Evolutionary conservation across 139 green algal genomes (phyloP), one percentile per base, ranked within the genome.

Genomic region (Astrephomene gubernaculifera): DNA sequence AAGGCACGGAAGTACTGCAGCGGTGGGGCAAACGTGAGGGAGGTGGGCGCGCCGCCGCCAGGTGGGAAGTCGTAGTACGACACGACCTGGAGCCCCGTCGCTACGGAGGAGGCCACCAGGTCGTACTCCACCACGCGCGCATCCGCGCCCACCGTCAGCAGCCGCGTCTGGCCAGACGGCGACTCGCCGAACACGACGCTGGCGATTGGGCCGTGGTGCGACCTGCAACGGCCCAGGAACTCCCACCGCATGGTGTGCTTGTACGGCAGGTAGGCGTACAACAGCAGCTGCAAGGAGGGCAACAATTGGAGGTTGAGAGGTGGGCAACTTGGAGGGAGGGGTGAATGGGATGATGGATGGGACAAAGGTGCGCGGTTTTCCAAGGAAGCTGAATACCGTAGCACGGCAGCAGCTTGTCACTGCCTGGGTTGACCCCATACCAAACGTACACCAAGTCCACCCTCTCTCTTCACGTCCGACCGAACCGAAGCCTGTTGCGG

Each of bases 81-180:
- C 25, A 21, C 89, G 27, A 70, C 36, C 71, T 81, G 83, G 53
- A 95, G 41, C 9, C 92, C 94, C 6, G 57, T 45, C 52, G 82
- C 81, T 9, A 90, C 72, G 6, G 82, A 75, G 29, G 45, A 85
- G 4, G 17, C 71, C 6, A 76, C 81, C 24, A 96, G 79, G 78
- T 97, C 90, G 72, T 94, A 97, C 86, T 96, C 91, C 10, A 90
- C 86, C 9, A 97, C 67, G 7, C 87, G 85, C 1, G 86, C 79
- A 63, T 97, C 94, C 10, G 72, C 79, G n/a, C 92, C 94, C n/a
- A 96, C 36, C 7, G 88, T 94, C 71, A 96, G 94, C 22, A 96
- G 87, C 35, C 90, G 90, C 1, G 90, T 95, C 54, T 92, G 80
- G n/a, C 91, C 91, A 9, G 86, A 79, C 8, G 89, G 90, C 12